Evolutionary conservation across 495 filamentous ascomycete species (phyloP), one percentile per base, ranked within the genome.

Genomic region (Xanthoparmelia taractica): DNA sequence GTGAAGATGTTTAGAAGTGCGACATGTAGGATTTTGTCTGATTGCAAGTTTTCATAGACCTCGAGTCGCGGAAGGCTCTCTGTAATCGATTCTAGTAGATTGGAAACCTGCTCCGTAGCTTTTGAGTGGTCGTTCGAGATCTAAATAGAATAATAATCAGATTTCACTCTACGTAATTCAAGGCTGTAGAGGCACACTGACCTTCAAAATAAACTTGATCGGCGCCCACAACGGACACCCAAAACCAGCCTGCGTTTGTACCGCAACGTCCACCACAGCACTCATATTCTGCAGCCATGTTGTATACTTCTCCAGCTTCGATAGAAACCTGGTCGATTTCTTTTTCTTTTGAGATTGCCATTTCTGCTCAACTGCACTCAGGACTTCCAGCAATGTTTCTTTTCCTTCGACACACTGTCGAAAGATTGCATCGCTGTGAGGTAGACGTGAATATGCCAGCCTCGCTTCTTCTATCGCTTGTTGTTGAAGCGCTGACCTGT

Each of bases 261-360:
- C 43, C 7, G 43, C 43, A 23, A 47, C 20, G 43, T 47, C 43
- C 43, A 47, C 43, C 43, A 47, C 43, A 23, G 43, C 43, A 47
- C 43, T 47, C 43, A 47, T 47, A 23, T 47, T 47, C n/a, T 47
- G 43, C n/a, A 47, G 23, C 43, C 43, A 47, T 47, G 43, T 47
- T 47, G 43, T 47, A 23, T 47, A 47, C 10, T 47, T 47, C n/a
- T 47, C 15, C n/a, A 47, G 43, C 43, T 47, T 47, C 43, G 43
- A 47, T 47, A 47, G 20, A 8, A 47, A 47, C 8, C n/a, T 47
- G n/a, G n/a, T 47, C 20, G 43, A 47, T 47, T 47, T 47, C n/a
- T 47, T 47, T 1, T 47, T 47, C 43, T 23, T 47, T 8, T 47
- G 43, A 11, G 43, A 47, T 47, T 47, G 43, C 20, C 43, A 47